These are phyloP conservation scores for Xanthoconium stramineum DNA, from an alignment of 768 basidiomycete genomes.

Conservation along the genomic window DNA sequence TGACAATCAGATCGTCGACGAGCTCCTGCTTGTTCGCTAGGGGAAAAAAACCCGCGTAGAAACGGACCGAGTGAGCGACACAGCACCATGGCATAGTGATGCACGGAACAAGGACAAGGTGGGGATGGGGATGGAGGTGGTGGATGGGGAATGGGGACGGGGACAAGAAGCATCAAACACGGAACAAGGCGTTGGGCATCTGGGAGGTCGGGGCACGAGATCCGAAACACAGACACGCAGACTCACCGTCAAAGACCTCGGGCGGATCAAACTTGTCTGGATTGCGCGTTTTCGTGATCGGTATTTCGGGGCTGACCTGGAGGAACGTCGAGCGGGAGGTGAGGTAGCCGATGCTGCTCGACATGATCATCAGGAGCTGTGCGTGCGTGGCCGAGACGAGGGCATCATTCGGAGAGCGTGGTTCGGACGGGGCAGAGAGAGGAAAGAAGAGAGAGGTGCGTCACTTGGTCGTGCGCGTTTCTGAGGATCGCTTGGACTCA, in stretches of 20 bases:
- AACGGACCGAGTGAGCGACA: not conserved
- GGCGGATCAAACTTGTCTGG: constrained; percentile 68
- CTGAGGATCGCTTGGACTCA: constrained; percentile 22
- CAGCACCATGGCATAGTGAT: not conserved
- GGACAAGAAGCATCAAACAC: not conserved
- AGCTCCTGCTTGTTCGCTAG: constrained; percentile 83
- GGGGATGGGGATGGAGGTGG: not conserved
- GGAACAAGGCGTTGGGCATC: not conserved
- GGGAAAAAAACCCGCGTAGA: no score
- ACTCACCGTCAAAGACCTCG: constrained; percentile 70
- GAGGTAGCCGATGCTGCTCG: constrained; percentile 75
- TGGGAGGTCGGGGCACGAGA: not conserved
- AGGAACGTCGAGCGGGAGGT: constrained; percentile 72
- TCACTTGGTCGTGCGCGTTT: not conserved
- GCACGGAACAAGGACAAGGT: no score
- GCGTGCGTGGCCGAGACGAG: no score
- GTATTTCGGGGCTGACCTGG: constrained; percentile 74
- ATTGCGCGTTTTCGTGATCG: constrained; percentile 78
- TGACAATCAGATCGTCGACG: constrained; percentile 75
- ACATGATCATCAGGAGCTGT: constrained; percentile 87
- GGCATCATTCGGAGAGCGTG: not conserved
- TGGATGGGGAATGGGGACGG: not conserved
- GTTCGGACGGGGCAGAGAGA: not conserved
- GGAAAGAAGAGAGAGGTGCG: not conserved
- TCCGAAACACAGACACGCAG: not conserved